Evolutionary conservation across 2,329 filamentous ascomycete species (phyloP).

Genomic region (Bipolaris sorokiniana): DNA sequence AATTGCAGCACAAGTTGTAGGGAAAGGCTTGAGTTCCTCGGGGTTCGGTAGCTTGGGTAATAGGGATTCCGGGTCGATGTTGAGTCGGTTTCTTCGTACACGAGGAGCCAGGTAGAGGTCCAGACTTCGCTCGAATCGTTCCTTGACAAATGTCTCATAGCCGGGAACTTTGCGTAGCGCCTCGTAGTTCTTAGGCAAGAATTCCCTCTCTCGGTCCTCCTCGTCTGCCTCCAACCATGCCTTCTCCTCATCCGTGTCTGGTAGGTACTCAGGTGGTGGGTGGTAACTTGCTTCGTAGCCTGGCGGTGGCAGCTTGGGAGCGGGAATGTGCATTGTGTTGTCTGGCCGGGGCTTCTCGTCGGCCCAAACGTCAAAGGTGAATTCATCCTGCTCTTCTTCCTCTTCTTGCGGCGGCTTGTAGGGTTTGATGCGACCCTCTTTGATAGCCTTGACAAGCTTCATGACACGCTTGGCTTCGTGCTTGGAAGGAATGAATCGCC

Average conservation of each 20-base stretch:
- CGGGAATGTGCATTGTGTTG: constrained; percentile 92
- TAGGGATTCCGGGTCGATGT: constrained; percentile 93
- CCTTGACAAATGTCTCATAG: constrained; percentile 88
- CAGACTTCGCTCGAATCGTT: constrained; percentile 92
- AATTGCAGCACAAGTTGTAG: constrained; percentile 83
- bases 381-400: constrained; percentile 72
- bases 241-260: constrained; percentile 80
- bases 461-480: constrained; percentile 96
- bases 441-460: constrained; percentile 95
- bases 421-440: constrained; percentile 90
- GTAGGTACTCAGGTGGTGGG: constrained; percentile 91
- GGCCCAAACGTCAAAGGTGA: constrained; percentile 87
- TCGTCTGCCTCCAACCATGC: constrained; percentile 85
- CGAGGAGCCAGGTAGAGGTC: constrained; percentile 95
- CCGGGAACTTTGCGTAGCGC: constrained; percentile 90
- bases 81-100: constrained; percentile 89
- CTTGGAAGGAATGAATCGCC: constrained; percentile 93
- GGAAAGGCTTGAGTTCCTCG: constrained; percentile 93
- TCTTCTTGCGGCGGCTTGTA: constrained; percentile 81
- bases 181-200: constrained; percentile 80
- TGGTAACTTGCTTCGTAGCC: constrained; percentile 97
- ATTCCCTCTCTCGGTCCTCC: constrained; percentile 90
- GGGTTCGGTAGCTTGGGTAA: constrained; percentile 92
- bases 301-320: constrained; percentile 89
- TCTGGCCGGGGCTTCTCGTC: constrained; percentile 83